Conservation (phyloP, 805 yeast species). For the Saccharomycopsis capsularis region DNA sequence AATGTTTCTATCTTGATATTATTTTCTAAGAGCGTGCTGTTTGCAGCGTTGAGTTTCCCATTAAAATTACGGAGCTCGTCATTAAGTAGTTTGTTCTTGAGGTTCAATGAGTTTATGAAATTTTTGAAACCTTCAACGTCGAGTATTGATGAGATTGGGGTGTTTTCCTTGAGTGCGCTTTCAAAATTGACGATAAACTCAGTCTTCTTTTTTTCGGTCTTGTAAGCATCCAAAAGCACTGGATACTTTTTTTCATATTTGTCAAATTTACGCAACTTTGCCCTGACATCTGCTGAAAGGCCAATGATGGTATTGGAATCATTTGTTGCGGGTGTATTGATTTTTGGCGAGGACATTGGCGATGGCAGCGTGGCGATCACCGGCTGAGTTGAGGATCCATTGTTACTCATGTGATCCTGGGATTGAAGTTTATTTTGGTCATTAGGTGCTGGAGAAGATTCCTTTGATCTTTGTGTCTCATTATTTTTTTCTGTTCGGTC, state of each 20-base stretch:
- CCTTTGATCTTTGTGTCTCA: background rate
- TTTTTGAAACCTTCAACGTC: slow-evolving; percentile 68
- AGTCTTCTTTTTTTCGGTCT: slow-evolving; percentile 63
- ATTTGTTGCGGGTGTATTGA: background rate
- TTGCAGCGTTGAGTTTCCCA: slow-evolving; percentile 23
- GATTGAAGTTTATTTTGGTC: background rate
- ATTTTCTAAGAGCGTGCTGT: slow-evolving; percentile 19
- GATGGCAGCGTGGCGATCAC: slow-evolving; percentile 20
- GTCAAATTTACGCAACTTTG: slow-evolving; percentile 64
- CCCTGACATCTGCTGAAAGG: slow-evolving; percentile 48
- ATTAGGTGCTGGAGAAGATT: no score
- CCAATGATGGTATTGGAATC: slow-evolving; percentile 32
- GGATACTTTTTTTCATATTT: slow-evolving; percentile 94
- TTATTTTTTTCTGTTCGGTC: slow-evolving; percentile 11
- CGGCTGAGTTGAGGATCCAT: slow-evolving; percentile 9
- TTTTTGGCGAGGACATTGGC: slow-evolving; percentile 7
- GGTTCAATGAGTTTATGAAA: slow-evolving; percentile 55
- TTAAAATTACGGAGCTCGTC: slow-evolving; percentile 53
- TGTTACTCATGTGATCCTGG: slow-evolving; percentile 7
- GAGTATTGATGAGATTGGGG: slow-evolving; percentile 70
- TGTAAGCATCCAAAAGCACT: slow-evolving; percentile 72
- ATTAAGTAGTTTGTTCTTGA: slow-evolving; percentile 53
- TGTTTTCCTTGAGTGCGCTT: slow-evolving; percentile 61
- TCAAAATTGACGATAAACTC: slow-evolving; percentile 60
- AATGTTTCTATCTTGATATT: slow-evolving; percentile 21